Base-by-base conservation (phyloP, 2,329 filamentous ascomycete genomes). In the Claviceps digitariae region DNA sequence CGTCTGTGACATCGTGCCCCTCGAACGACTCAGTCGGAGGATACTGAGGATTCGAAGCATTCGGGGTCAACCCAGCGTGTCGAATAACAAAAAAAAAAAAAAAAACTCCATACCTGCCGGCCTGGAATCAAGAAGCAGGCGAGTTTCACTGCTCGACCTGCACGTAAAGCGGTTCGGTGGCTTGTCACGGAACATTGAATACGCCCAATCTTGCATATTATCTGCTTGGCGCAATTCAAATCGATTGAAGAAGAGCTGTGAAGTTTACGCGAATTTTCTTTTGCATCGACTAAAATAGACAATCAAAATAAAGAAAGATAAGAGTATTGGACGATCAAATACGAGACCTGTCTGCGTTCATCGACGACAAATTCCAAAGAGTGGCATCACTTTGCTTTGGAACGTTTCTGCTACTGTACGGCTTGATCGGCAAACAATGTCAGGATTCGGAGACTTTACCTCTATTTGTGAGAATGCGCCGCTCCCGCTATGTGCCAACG, bases 401-500 rank as follows among this genome's bases (percentile, higher is more conserved):
- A 34, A 34, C 46, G 29, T 20, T n/a, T 34, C 29, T 20, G 15
- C 43, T 47, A 29, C 17, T 15, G 9, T 17, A 31, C 25, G 25
- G 25, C 27, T 6, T 31, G 3, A 31, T 27, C n/a, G 45, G 27
- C n/a, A 5, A 68, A 82, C 36, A 7, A 55, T 75, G 71, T 90
- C 94, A 78, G 86, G 83, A 59, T 97, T 97, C 71, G 91, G 91
- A 61, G 86, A 95, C 72, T 97, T 97, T 72, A 81, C 84, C 55
- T 75, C 77, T 61, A 85, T 97, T 74, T 98, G 93, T 79, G 76
- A 80, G 61, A 87, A 85, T 73, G 86, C 87, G 57, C 81, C 90
- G 57, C 76, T 98, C 60, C 93, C 93, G 55, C 72, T 97, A 63
- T 98, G 93, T 72, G 82, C 88, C 51, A 78, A 90, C 53, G 81